Base-by-base conservation (phyloP, 164 flowering plant genomes). In the Dillenia suffruticosa region DNA sequence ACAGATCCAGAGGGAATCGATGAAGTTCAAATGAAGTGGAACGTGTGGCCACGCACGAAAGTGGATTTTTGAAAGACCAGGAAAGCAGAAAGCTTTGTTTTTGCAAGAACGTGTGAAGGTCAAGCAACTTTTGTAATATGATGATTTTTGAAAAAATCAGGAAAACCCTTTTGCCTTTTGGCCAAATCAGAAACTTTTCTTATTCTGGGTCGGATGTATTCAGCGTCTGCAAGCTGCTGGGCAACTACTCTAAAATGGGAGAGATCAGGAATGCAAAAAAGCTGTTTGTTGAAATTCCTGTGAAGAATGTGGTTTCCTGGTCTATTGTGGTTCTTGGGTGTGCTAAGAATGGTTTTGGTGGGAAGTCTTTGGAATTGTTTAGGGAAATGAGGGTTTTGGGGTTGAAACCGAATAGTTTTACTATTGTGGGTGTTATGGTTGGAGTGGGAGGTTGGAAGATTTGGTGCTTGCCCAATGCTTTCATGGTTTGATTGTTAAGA, bases 351-450 rank as follows among this genome's bases (percentile, higher is more conserved):
- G 77, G 77, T 64, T 56, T 50, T 50, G 47, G 57, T 32, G 5
- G 14, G 14, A 68, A 68, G 26, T 66, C 74, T 1, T 11, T 77
- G 51, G 63, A 66, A 24, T 49, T 46, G 8, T 79, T 76, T 52
- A 65, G 75, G 14, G 58, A 47, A 24, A 74, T 79, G 80, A 63
- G 62, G n/a, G 0, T 59, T 24, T 63, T 55, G 14, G 75, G 75
- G 59, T 58, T 58, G 16, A 12, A 15, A 2, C 75, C 74, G 0
- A 79, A 72, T 72, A 72, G 77, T 12, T 77, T 72, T 64, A 77
- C 81, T 49, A 17, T 79, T 61, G 81, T 77, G 11, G 77, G 70
- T 13, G 54, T 72, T 58, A 69, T 76, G 43, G 78, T 72, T 53
- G 51, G 64, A 22, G 45, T 46, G 9, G 65, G 12, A 2, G 69